Percentiles rank a stretch among this genome's conserved stretches.
phyloP scores from a whole-genome alignment of 2,329 filamentous ascomycete genomes.

The Drechslerella coelobrocha region DNA sequence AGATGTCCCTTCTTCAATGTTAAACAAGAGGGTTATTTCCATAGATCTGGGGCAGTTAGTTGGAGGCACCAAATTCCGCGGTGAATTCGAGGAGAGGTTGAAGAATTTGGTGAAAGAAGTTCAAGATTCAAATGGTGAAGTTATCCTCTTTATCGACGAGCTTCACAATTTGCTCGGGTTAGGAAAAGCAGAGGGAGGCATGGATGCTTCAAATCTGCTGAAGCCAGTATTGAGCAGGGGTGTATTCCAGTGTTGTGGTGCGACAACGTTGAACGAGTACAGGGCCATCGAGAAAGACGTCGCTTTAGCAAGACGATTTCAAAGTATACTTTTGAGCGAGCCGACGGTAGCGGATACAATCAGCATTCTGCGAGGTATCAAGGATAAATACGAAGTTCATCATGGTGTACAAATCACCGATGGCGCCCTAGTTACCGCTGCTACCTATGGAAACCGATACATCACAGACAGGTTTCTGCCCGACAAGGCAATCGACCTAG shows the following conservation, averaged over 20 bases:
- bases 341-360: conserved; percentile 91
- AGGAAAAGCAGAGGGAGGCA: conserved; percentile 93
- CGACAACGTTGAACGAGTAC: conserved; percentile 92
- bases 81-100: conserved; percentile 92
- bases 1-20: conserved; percentile 94
- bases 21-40: conserved; percentile 87
- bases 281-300: conserved; percentile 94
- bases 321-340: conserved; percentile 92
- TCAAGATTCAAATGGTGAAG: conserved; percentile 82
- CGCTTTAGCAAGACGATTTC: conserved; percentile 87
- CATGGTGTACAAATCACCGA: conserved; percentile 96
- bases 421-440: conserved; percentile 86
- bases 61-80: conserved; percentile 91
- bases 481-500: conserved; percentile 95
- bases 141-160: conserved; percentile 96
- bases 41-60: conserved; percentile 91
- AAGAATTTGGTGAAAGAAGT: conserved; percentile 91
- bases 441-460: conserved; percentile 91
- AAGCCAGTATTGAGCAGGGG: conserved; percentile 93
- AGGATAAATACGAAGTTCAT: conserved; percentile 96
- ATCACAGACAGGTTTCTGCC: conserved; percentile 95
- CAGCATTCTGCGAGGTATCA: conserved; percentile 90
- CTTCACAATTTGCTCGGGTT: conserved; percentile 88
- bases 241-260: conserved; percentile 92
- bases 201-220: conserved; percentile 91